These are phyloP conservation scores for Pseudocercospora ulei DNA, from an alignment of 2,329 filamentous ascomycete species.

Conservation along the genomic window DNA sequence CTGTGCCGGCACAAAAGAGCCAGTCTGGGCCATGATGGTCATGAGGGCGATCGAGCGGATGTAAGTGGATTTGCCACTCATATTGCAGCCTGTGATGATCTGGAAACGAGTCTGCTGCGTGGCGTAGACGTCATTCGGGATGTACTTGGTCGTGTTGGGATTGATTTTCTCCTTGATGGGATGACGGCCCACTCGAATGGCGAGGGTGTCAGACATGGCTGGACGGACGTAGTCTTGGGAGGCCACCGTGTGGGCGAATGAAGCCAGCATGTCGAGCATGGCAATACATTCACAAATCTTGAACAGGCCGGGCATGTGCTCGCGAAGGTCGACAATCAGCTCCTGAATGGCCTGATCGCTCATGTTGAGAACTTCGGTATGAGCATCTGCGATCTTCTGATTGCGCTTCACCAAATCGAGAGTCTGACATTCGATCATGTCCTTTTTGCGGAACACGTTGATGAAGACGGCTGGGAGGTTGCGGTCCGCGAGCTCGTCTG, in stretches of 20 bases:
- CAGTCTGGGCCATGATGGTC: constrained; percentile 87
- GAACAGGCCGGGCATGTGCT: constrained; percentile 64
- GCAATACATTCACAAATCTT: constrained; percentile 77
- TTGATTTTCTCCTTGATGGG: constrained; percentile 63
- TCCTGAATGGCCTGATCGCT: constrained; percentile 64
- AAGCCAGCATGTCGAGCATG: constrained; percentile 58
- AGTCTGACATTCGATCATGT: constrained; percentile 78
- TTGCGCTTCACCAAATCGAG: constrained; percentile 72
- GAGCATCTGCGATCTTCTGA: constrained; percentile 62
- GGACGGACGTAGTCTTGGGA: constrained; percentile 59
- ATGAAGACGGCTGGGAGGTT: constrained; percentile 60
- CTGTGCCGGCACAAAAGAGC: constrained; percentile 76
- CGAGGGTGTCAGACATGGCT: constrained; percentile 57
- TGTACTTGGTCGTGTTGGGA: constrained; percentile 55
- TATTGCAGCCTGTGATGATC: constrained; percentile 91
- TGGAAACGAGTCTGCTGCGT: constrained; percentile 74
- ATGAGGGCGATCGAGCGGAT: constrained; percentile 76
- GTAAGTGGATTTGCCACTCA: constrained; percentile 96
- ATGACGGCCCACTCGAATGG: constrained; percentile 65
- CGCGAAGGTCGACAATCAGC: constrained; percentile 62
- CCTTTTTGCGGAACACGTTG: constrained; percentile 63
- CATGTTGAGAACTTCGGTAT: constrained; percentile 72
- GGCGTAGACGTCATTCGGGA: constrained; percentile 86
- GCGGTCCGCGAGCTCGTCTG: constrained; percentile 52
- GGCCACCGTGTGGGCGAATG: constrained; percentile 66